A percentile compares a stretch with the other conserved stretches of the same genome.
phyloP scores from a whole-genome alignment of 2,329 filamentous ascomycete species.

The Fusarium dlaminii region DNA sequence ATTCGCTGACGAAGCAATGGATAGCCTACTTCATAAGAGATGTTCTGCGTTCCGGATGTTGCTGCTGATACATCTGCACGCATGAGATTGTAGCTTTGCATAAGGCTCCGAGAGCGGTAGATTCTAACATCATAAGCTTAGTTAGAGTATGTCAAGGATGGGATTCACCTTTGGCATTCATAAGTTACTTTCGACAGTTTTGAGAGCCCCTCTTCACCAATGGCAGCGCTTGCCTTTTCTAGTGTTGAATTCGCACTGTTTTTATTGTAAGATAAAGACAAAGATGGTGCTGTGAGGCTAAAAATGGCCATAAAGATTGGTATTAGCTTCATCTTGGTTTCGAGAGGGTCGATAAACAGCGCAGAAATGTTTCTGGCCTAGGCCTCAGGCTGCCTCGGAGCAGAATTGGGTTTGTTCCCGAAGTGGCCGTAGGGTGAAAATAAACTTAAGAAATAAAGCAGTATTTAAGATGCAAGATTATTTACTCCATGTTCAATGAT shows the following conservation, averaged over 20 bases:
- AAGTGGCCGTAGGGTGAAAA: rapidly evolving
- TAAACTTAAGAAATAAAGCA: rapidly evolving
- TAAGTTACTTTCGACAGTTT: neutral
- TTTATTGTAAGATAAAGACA: rapidly evolving
- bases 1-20: neutral
- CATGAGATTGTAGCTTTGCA: constrained; percentile 25
- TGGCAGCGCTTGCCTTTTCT: neutral
- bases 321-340: neutral
- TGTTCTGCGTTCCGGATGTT: constrained; percentile 14
- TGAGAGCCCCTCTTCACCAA: neutral
- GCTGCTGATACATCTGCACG: constrained; percentile 8
- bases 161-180: neutral
- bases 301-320: rapidly evolving
- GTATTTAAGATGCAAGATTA: rapidly evolving
- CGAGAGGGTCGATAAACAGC: neutral
- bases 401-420: too few relatives aligned
- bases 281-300: rapidly evolving
- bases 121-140: neutral
- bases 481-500: neutral
- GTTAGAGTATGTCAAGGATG: rapidly evolving
- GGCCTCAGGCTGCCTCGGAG: neutral
- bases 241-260: rapidly evolving
- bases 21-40: constrained; percentile 6
- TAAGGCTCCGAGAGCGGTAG: constrained; percentile 20
- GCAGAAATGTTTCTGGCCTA: neutral